Evolutionary conservation across 106 monocot species (phyloP).

Genomic region (Dendrobium officinale): DNA sequence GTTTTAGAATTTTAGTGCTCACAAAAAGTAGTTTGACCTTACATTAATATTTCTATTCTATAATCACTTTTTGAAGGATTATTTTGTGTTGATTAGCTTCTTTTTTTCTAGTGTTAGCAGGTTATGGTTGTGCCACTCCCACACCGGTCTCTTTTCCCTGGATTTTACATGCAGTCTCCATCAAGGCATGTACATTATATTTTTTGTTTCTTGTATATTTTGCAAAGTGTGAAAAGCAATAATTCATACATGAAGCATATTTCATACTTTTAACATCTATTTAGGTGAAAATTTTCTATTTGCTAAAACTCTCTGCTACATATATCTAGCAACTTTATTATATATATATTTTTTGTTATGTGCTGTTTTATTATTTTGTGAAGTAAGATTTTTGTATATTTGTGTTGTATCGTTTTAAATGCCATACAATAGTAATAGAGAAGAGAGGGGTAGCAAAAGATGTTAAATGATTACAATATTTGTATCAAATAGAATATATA

Average conservation of each 20-base stretch:
- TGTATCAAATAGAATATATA: no score
- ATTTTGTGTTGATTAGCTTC: neutral
- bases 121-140: conserved; percentile 83
- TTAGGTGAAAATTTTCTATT: no score
- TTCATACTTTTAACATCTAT: neutral
- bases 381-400: no score
- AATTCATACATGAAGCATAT: neutral
- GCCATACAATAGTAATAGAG: no score
- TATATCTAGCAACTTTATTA: no score
- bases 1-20: neutral
- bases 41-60: conserved; percentile 2
- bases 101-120: conserved; percentile 21
- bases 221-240: neutral
- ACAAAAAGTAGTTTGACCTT: neutral
- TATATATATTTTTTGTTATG: no score
- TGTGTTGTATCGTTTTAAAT: no score
- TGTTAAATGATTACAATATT: no score
- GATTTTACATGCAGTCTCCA: conserved; percentile 86
- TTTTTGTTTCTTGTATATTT: neutral
- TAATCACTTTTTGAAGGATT: neutral
- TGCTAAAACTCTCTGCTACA: no score
- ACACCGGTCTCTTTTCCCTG: conserved; percentile 84
- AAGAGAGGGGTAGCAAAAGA: no score
- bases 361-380: no score
- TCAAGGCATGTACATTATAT: conserved; percentile 43